Base-by-base conservation (phyloP, 2,329 filamentous ascomycete genomes). In the Cytospora schulzeri region DNA sequence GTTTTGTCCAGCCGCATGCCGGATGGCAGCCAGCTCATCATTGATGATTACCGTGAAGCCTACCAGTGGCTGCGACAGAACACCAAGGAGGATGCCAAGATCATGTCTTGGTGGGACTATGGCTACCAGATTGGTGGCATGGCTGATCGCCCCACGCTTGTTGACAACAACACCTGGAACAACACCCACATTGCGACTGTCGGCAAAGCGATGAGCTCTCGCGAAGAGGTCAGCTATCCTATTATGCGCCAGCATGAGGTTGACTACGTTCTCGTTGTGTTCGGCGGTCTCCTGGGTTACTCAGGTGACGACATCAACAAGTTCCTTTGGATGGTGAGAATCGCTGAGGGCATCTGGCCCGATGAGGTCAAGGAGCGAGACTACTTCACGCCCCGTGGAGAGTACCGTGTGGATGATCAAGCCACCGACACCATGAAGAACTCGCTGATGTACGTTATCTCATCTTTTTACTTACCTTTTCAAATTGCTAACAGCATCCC, bases 21-120 rank as follows among this genome's bases (percentile, higher is more conserved):
- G 1, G 95, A 99, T 74, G 95, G 96, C 68, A 95, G 89, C 76
- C 94, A 98, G 76, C 93, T 96, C 79, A 99, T 99, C 76, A 99
- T 99, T 73, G 95, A 99, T 74, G 95, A 99, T 77, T 99, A 99
- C 81, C 91, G 95, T 74, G 95, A 99, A 84, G 95, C 95, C 2
- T 99, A 99, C 81, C 96, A 99, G 81, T 99, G 95, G 95, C 88
- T 99, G 57, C 91, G 95, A 68, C 95, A 99, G 79, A 99, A 99
- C 82, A 99, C 96, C 12, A 85, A 90, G 66, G 86, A 94, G 70
- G 91, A 97, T 72, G 93, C 96, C 74, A 99, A 98, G 85, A 91
- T 99, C 75, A 98, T 98, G 94, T 95, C 93, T 1, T 99, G 95
- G 95, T 99, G 95, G 95, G 95, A 99, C 76, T 99, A 99, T 74